These are phyloP conservation scores for Cystobasidium ongulense DNA, from an alignment of 768 basidiomycete genomes.

Conservation along the genomic window DNA sequence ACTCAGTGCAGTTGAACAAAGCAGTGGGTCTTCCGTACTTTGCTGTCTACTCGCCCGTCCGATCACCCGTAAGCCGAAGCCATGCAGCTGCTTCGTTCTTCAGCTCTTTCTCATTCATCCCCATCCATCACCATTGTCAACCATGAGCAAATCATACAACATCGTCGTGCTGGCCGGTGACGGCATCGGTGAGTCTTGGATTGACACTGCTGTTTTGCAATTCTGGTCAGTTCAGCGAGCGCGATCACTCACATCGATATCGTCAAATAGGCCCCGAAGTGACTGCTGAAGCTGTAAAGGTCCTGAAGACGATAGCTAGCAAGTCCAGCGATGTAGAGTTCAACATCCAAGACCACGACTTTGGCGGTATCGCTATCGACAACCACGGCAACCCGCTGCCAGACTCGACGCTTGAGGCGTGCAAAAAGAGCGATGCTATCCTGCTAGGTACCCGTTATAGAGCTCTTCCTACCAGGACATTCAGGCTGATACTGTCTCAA, in stretches of 20 bases:
- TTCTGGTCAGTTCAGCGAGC: no score
- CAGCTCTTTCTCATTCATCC: not conserved
- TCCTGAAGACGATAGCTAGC: constrained; percentile 62
- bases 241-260: not conserved
- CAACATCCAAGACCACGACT: constrained; percentile 63
- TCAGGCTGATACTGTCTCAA: not conserved
- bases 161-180: constrained; percentile 90
- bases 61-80: not conserved
- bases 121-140: constrained; percentile 11
- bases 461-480: not conserved
- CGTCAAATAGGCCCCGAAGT: constrained; percentile 76
- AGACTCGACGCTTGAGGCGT: constrained; percentile 72
- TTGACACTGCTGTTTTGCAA: no score
- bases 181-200: constrained; percentile 69
- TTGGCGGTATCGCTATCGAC: constrained; percentile 92
- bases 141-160: constrained; percentile 56
- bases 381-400: constrained; percentile 76
- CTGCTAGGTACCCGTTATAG: constrained; percentile 63
- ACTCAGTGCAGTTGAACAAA: no score
- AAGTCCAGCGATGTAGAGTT: constrained; percentile 59
- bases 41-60: not conserved
- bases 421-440: constrained; percentile 87
- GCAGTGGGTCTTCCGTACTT: not conserved
- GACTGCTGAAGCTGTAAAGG: constrained; percentile 69
- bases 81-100: not conserved